Conservation (phyloP, 2,329 filamentous ascomycete genomes). For the Cladophialophora chaetospira region DNA sequence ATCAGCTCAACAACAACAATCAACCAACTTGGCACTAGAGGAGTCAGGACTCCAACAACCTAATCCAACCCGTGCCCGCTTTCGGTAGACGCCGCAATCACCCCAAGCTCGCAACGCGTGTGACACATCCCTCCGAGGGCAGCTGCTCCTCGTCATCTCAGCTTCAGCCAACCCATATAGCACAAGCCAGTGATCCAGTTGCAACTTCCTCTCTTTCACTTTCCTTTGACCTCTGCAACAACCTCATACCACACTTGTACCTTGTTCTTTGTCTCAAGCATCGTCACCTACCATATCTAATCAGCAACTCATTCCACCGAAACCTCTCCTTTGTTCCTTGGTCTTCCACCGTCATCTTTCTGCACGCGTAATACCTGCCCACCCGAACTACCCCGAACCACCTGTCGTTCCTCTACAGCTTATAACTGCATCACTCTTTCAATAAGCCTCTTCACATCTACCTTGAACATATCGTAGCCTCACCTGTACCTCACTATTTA, state of each 20-base stretch:
- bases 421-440: constrained; percentile 5
- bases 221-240: constrained; percentile 7
- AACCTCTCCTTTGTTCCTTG: constrained; percentile 22
- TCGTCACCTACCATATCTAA: not conserved
- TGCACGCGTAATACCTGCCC: constrained; percentile 18
- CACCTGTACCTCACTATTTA: constrained; percentile 1
- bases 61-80: constrained; percentile 1
- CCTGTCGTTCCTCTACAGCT: constrained; percentile 4
- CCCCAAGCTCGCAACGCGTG: constrained; percentile 1
- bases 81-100: not conserved
- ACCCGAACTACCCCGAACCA: not conserved
- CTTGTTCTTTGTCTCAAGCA: constrained; percentile 8
- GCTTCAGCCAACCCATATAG: constrained; percentile 4
- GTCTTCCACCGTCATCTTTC: constrained; percentile 4
- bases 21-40: not conserved
- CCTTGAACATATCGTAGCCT: not conserved
- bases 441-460: not conserved
- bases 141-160: constrained; percentile 4
- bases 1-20: not conserved
- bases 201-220: not conserved
- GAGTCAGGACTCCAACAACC: constrained; percentile 1
- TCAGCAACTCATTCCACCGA: constrained; percentile 1
- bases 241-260: constrained; percentile 7
- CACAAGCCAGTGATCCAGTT: not conserved
- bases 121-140: constrained; percentile 1